Evolutionary conservation across 208 protist species (phyloP), one percentile per base, ranked within the genome.

Genomic region (Porcisia hertigi): DNA sequence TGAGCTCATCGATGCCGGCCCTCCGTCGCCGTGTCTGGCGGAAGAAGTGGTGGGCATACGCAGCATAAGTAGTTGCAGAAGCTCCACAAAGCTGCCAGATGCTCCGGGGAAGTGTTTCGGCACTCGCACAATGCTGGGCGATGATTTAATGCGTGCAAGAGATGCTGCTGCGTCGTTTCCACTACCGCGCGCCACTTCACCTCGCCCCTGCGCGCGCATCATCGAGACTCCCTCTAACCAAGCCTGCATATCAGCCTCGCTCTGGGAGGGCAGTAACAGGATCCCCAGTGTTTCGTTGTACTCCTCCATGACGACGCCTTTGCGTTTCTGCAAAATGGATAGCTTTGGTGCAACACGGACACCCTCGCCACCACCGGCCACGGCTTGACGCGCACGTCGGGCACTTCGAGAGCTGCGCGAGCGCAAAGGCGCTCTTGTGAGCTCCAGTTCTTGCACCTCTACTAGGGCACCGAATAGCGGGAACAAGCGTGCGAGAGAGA

Each of bases 381-480:
- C 25, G 3, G 65, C 30, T 23, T 34, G 39, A 57, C 57, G 60
- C 12, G 67, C 58, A n/a, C 66, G 73, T 36, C 78, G 69, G 0
- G 62, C 30, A 39, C 70, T 58, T 20, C 78, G 79, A 25, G 67
- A 77, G 69, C 73, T 53, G 14, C 73, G 73, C 12, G n/a, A 7
- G 1, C 39, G 58, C 59, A 53, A 3, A 8, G 66, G 73, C 47
- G 59, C 64, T 53, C 43, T 36, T 3, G 16, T 41, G 60, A 76
- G 14, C 55, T 73, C 55, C 69, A 80, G 14, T 45, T 76, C 69
- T 30, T 80, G 73, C 49, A 90, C 79, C 63, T 88, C 82, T 20
- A 83, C 84, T 20, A 65, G 7, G 0, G 82, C 67, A 3, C 86
- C 86, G 45, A 90, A 88, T 4, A 88, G 64, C 9, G 86, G 83